These are phyloP conservation scores for Pelargonium cotyledonis DNA, from an alignment of 441 rosid species.

Conservation along the genomic window DNA sequence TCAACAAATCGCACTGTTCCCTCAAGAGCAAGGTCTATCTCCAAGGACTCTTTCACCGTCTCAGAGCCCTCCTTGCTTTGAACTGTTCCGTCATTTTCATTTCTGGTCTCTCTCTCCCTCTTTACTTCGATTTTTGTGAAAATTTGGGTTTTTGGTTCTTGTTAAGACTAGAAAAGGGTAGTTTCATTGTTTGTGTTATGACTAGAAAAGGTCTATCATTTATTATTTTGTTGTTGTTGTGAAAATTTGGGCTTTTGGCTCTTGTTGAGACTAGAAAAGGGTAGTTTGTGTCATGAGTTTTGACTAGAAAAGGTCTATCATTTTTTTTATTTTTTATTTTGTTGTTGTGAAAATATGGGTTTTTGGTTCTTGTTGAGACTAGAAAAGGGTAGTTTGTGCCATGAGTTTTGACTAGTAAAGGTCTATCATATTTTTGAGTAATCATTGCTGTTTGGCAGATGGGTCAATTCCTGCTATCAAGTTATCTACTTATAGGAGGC, in stretches of 20 bases:
- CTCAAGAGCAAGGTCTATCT: constrained; percentile 53
- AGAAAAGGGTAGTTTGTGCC: not conserved
- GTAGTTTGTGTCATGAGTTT: not conserved
- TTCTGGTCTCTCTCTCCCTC: constrained; percentile 35
- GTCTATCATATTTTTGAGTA: constrained; percentile 4
- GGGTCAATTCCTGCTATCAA: constrained; percentile 91
- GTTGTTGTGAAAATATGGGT: not conserved
- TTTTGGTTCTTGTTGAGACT: not conserved
- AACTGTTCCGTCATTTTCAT: constrained; percentile 75
- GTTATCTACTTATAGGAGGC: constrained; percentile 62
- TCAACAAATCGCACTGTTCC: constrained; percentile 50
- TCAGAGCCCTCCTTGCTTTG: constrained; percentile 81
- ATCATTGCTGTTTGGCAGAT: constrained; percentile 36
- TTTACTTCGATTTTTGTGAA: not conserved
- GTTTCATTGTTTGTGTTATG: not conserved
- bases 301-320: not conserved
- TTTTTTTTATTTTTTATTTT: constrained; percentile 1
- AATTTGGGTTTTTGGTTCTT: not conserved
- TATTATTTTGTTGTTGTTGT: not conserved
- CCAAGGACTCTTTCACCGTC: constrained; percentile 69
- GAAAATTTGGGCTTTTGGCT: not conserved
- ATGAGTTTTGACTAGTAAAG: too few relatives aligned
- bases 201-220: too few relatives aligned
- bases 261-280: not conserved
- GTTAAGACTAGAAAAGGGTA: not conserved